Conservation (phyloP, 805 yeast species). For the Barnettozyma californica region DNA sequence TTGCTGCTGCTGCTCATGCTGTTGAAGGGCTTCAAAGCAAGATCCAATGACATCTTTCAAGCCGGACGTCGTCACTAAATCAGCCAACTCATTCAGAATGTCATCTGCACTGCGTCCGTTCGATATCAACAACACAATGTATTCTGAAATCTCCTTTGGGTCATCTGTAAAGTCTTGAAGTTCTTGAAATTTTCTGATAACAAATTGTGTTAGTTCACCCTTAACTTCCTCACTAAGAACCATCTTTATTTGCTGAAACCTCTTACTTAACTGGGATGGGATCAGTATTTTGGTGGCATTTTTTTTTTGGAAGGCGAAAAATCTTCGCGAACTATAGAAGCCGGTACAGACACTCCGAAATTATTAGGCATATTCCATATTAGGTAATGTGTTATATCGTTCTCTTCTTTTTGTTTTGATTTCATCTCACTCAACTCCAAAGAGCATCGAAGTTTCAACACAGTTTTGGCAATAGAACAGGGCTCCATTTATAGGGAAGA, state of each 20-base stretch:
- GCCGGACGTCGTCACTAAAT: slow-evolving; percentile 58
- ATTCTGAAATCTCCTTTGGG: slow-evolving; percentile 64
- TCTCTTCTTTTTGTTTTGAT: background rate
- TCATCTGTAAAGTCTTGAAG: slow-evolving; percentile 43
- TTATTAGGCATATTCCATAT: background rate
- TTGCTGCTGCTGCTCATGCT: slow-evolving; percentile 9
- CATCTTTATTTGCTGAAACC: slow-evolving; percentile 1
- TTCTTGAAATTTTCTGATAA: slow-evolving; percentile 36
- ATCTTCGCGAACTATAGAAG: background rate
- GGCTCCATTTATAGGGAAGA: background rate
- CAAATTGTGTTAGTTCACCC: slow-evolving; percentile 37
- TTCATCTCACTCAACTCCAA: background rate
- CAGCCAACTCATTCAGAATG: slow-evolving; percentile 54
- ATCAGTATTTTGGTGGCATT: background rate
- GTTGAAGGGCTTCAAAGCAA: slow-evolving; percentile 48
- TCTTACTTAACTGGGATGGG: background rate
- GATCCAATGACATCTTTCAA: slow-evolving; percentile 50
- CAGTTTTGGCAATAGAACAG: background rate
- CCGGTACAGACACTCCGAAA: background rate
- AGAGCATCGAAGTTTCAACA: background rate
- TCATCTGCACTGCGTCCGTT: slow-evolving; percentile 60
- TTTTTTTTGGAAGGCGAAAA: slow-evolving; percentile 1
- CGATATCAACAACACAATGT: slow-evolving; percentile 62
- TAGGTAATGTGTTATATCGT: background rate
- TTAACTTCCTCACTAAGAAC: slow-evolving; percentile 27